Conservation (phyloP, 768 basidiomycete species). For the Pleurotus sapidus region DNA sequence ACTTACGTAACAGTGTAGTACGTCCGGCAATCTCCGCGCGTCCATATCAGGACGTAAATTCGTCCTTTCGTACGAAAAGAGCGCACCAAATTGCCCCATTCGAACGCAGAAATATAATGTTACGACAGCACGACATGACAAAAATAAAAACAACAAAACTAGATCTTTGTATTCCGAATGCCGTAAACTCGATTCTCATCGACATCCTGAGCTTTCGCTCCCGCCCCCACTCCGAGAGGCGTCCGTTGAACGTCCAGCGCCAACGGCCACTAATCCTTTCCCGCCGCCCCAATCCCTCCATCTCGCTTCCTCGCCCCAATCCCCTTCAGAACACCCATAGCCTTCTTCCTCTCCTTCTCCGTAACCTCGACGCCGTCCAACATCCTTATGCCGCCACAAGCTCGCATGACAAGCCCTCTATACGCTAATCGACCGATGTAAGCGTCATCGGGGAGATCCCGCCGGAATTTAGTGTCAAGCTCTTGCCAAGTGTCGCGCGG, state of each 20-base stretch:
- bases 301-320: slow-evolving; percentile 35
- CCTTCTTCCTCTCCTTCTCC: slow-evolving; percentile 85
- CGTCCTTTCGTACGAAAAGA: no score
- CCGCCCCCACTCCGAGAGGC: no score
- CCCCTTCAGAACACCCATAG: slow-evolving; percentile 61
- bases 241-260: no score
- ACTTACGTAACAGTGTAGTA: no score
- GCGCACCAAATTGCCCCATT: no score
- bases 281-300: slow-evolving; percentile 12
- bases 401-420: slow-evolving; percentile 83
- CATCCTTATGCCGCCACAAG: slow-evolving; percentile 60
- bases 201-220: no score
- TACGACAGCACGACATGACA: background rate
- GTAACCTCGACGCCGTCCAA: slow-evolving; percentile 86
- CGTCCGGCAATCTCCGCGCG: no score
- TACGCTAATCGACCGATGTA: slow-evolving; percentile 89
- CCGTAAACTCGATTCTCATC: no score
- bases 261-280: slow-evolving; percentile 7
- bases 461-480: slow-evolving; percentile 83
- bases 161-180: background rate
- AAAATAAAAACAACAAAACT: background rate
- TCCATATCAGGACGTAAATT: no score
- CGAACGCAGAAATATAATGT: no score
- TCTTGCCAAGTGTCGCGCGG: slow-evolving; percentile 57
- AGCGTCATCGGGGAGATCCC: slow-evolving; percentile 83